Base-by-base conservation (phyloP, 2,329 filamentous ascomycete genomes). In the Colletotrichum sp. region DNA sequence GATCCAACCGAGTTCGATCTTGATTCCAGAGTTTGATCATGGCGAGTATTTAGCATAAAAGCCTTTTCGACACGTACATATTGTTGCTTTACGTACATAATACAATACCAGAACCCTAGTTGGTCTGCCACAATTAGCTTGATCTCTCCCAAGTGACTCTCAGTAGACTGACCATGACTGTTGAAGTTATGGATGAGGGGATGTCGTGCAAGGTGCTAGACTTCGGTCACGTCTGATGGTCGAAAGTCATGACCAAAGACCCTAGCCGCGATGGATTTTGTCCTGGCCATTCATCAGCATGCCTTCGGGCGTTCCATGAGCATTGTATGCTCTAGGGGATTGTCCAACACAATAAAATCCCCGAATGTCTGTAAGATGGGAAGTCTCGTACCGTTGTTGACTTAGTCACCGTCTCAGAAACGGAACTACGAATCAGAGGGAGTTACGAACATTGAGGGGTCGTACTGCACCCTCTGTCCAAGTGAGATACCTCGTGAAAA, bases 81-180 rank as follows among this genome's bases (percentile, higher is more conserved):
- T 60, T 68, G 12, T 43, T 24, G 18, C 24, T 38, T 56, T 24
- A 30, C 66, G 66, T 68, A 68, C 10, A 68, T 68, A 68, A 21
- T 60, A 56, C 28, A 34, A 61, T 21, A 28, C 8, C 21, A 64
- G n/a, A 43, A 18, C 61, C 61, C 61, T 64, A 43, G 61, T 64
- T 43, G 61, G 61, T 38, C n/a, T 64, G n/a, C 58, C 13, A 15
- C 30, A 61, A 61, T n/a, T 7, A 13, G 26, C 56, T 18, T 32
- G 15, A 18, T 60, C 56, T n/a, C n/a, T 21, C 10, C 43, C 10
- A 52, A 13, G n/a, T 52, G 43, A 52, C 10, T 18, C 18, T n/a
- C 9, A 38, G 7, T 13, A n/a, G 9, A 48, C 18, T 21, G 43
- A 48, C 6, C 10, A 4, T n/a, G 38, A 2, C 38, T 10, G 9